Evolutionary conservation across 2,329 filamentous ascomycete species (phyloP).

Genomic region (Aureobasidium lini): DNA sequence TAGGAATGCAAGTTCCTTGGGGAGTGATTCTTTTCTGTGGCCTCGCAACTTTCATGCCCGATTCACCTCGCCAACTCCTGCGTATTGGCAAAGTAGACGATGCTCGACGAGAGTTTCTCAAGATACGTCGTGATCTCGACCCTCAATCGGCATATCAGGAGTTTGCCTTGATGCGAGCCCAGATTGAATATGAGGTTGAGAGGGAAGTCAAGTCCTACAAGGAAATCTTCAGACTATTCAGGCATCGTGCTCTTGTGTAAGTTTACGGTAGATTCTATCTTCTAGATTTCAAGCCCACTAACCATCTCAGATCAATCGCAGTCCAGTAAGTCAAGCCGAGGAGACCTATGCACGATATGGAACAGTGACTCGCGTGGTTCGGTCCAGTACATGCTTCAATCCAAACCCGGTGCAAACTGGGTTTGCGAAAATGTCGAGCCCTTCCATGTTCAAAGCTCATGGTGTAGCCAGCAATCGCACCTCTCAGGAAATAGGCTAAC

Average conservation of each 20-base stretch:
- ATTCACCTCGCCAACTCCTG: slow-evolving; percentile 48
- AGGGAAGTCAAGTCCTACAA: slow-evolving; percentile 45
- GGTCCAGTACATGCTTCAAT: too few relatives aligned
- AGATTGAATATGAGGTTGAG: slow-evolving; percentile 48
- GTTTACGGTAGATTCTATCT: neutral
- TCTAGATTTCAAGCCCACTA: neutral
- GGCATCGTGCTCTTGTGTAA: slow-evolving; percentile 44
- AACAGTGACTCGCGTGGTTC: too few relatives aligned
- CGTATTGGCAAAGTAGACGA: slow-evolving; percentile 42
- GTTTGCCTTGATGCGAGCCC: slow-evolving; percentile 45
- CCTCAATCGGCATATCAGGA: slow-evolving; percentile 42
- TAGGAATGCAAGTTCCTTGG: slow-evolving; percentile 50
- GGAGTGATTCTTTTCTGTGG: slow-evolving; percentile 49
- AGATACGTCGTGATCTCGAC: slow-evolving; percentile 41
- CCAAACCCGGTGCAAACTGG: too few relatives aligned
- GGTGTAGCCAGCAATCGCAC: too few relatives aligned
- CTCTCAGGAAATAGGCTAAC: too few relatives aligned
- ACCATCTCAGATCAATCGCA: slow-evolving; percentile 34
- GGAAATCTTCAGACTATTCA: slow-evolving; percentile 47
- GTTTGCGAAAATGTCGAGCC: too few relatives aligned
- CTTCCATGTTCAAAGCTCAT: too few relatives aligned
- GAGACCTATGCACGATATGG: too few relatives aligned
- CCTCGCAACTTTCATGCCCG: slow-evolving; percentile 48
- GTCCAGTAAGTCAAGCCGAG: slow-evolving; percentile 32
- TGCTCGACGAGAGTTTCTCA: slow-evolving; percentile 42